These are phyloP conservation scores for Solanum virginianum DNA, from an alignment of 257 asterid species.

Conservation along the genomic window DNA sequence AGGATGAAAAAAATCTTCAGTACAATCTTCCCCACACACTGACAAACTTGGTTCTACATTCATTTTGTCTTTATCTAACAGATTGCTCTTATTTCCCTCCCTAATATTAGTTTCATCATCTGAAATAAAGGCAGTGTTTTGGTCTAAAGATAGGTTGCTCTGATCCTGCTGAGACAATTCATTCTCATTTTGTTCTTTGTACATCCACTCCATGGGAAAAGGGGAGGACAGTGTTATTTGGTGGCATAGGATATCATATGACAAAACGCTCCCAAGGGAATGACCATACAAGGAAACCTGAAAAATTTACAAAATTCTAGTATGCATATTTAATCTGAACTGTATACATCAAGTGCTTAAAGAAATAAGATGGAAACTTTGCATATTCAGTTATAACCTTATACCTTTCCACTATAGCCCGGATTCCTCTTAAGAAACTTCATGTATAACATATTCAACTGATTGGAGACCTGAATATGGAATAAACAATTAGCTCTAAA, in stretches of 20 bases:
- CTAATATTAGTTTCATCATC: slow-evolving; percentile 19
- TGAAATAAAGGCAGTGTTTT: slow-evolving; percentile 16
- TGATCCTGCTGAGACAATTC: slow-evolving; percentile 5
- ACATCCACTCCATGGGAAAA: slow-evolving; percentile 83
- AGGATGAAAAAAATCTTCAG: slow-evolving; percentile 30
- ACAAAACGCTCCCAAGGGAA: slow-evolving; percentile 94
- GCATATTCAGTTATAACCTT: slow-evolving; percentile 4
- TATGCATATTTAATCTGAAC: neutral
- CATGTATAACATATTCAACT: slow-evolving; percentile 70
- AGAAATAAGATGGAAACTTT: neutral
- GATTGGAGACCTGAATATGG: slow-evolving; percentile 67
- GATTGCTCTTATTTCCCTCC: slow-evolving; percentile 20
- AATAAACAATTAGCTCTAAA: slow-evolving; percentile 6
- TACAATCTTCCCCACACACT: slow-evolving; percentile 24
- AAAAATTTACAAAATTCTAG: neutral
- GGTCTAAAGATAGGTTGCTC: slow-evolving; percentile 13
- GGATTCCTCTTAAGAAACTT: slow-evolving; percentile 95
- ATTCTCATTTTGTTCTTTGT: slow-evolving; percentile 33
- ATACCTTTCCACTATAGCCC: slow-evolving; percentile 93
- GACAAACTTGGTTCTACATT: neutral
- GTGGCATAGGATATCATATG: slow-evolving; percentile 95
- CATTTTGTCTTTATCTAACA: slow-evolving; percentile 8
- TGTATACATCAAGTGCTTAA: neutral
- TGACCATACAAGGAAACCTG: slow-evolving; percentile 92
- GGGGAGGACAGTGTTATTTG: slow-evolving; percentile 66